These are phyloP conservation scores for Tetrapisispora namnaoensis DNA, from an alignment of 805 yeast genomes.

Conservation along the genomic window DNA sequence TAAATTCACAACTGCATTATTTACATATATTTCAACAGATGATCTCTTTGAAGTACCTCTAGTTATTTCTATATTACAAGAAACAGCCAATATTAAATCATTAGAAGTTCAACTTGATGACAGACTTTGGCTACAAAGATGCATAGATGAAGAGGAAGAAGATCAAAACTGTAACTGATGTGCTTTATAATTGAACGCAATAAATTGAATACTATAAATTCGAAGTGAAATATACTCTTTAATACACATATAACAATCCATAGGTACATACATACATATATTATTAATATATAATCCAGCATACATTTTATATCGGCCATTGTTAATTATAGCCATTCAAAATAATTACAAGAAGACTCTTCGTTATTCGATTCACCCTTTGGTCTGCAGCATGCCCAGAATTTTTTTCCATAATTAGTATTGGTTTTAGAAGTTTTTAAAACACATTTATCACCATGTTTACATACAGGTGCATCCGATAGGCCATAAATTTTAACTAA, in stretches of 20 bases:
- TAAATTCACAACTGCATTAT: slow-evolving; percentile 24
- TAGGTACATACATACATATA: no score
- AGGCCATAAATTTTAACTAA: neutral
- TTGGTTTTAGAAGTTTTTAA: slow-evolving; percentile 37
- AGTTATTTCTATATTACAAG: slow-evolving; percentile 15
- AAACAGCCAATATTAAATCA: slow-evolving; percentile 13
- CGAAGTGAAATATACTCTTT: no score
- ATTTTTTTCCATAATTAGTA: slow-evolving; percentile 39
- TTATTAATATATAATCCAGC: neutral
- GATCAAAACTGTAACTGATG: slow-evolving; percentile 3
- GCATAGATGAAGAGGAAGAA: slow-evolving; percentile 13
- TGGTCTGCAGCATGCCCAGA: slow-evolving; percentile 43
- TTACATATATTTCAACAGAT: slow-evolving; percentile 26
- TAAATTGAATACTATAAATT: no score
- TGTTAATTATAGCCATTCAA: slow-evolving; percentile 38
- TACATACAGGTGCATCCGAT: slow-evolving; percentile 34
- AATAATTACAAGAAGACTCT: slow-evolving; percentile 40
- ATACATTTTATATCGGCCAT: no score
- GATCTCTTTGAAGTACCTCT: slow-evolving; percentile 23
- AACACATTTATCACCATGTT: slow-evolving; percentile 38
- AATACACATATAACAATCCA: no score
- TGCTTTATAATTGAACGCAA: neutral
- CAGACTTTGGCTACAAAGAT: slow-evolving; percentile 18
- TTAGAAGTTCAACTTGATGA: slow-evolving; percentile 24
- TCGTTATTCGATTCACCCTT: slow-evolving; percentile 22